Base-by-base conservation (phyloP, 352 stramenopile genomes). In the Phytophthora kernoviae region DNA sequence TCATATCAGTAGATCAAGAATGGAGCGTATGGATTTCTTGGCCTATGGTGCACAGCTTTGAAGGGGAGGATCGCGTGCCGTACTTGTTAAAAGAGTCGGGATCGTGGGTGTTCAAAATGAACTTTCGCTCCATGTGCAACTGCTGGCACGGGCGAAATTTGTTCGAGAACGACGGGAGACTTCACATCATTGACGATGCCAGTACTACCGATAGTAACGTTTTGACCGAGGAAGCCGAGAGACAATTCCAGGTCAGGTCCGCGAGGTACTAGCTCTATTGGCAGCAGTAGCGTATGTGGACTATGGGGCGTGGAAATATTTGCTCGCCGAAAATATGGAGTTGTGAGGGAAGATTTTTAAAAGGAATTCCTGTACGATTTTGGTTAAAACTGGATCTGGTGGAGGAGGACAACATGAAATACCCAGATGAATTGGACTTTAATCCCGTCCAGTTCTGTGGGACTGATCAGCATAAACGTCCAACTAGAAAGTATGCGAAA, bases 181-280 rank as follows among this genome's bases (percentile, higher is more conserved):
- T 22, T 18, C 53, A 60, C 5, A 21, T 53, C 5, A 45, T 51
- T 20, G 48, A 59, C 41, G 57, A 58, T 15, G 22, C 17, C 21
- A 34, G 30, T 62, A 39, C 18, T 42, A 46, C 1, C 30, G 30
- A 20, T 22, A 65, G 27, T 30, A 30, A 30, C 24, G 6, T 30
- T 30, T 30, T 30, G 24, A 30, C 24, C n/a, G 24, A 6, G 24
- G 3, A 30, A 7, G 24, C 24, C 17, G 58, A 18, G 32, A 37
- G 6, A 41, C 46, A 15, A 26, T 65, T 5, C 20, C 33, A 22
- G 12, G 24, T 8, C 30, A 51, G 22, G 17, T 43, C 2, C 58
- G 57, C 2, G 70, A 76, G 44, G 67, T 55, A 21, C 42, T 79
- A 21, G 66, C 69, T 33, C 20, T 79, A 20, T 44, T 79, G 10